These are phyloP conservation scores for Trichoderma gracile DNA, from an alignment of 2,329 filamentous ascomycete species.

Conservation along the genomic window DNA sequence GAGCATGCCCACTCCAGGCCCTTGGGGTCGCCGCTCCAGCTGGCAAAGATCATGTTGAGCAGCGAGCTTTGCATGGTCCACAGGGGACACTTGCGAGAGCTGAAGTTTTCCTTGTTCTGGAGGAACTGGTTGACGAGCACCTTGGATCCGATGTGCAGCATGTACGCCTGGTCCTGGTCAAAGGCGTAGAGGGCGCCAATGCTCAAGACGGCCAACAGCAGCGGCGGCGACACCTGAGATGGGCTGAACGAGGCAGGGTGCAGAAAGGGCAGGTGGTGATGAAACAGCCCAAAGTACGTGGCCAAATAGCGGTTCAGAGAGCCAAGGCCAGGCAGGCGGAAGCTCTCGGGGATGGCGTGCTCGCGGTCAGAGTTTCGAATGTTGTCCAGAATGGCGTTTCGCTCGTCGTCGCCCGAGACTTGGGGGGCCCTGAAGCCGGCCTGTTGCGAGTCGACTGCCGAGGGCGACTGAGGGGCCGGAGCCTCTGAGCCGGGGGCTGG, in stretches of 20 bases:
- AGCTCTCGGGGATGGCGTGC: constrained; percentile 80
- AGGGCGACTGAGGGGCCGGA: constrained; percentile 73
- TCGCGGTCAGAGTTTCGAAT: constrained; percentile 80
- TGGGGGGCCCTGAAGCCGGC: constrained; percentile 73
- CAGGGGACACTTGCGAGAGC: constrained; percentile 92
- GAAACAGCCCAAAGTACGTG: constrained; percentile 96
- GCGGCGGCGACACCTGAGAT: constrained; percentile 73
- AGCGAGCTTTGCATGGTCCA: constrained; percentile 98
- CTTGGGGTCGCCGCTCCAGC: constrained; percentile 98
- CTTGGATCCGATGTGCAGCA: constrained; percentile 96
- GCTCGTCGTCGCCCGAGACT: constrained; percentile 79
- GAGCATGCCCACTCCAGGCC: constrained; percentile 98
- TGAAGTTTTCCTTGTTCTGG: constrained; percentile 98
- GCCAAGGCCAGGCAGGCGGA: constrained; percentile 78
- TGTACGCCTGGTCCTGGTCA: constrained; percentile 94
- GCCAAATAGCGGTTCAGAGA: constrained; percentile 89
- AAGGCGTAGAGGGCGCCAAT: constrained; percentile 97
- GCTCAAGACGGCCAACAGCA: constrained; percentile 86
- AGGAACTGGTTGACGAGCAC: constrained; percentile 95
- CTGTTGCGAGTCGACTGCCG: constrained; percentile 66
- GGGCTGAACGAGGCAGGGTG: constrained; percentile 90
- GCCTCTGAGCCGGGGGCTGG: constrained; percentile 69
- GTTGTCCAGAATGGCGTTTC: constrained; percentile 80
- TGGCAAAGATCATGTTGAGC: constrained; percentile 98
- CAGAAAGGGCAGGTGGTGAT: constrained; percentile 93